A percentile compares a stretch with the other conserved stretches of the same genome.
These are phyloP conservation scores for Colletotrichum sojae DNA, from an alignment of 2,329 filamentous ascomycete species.

Conservation along the genomic window DNA sequence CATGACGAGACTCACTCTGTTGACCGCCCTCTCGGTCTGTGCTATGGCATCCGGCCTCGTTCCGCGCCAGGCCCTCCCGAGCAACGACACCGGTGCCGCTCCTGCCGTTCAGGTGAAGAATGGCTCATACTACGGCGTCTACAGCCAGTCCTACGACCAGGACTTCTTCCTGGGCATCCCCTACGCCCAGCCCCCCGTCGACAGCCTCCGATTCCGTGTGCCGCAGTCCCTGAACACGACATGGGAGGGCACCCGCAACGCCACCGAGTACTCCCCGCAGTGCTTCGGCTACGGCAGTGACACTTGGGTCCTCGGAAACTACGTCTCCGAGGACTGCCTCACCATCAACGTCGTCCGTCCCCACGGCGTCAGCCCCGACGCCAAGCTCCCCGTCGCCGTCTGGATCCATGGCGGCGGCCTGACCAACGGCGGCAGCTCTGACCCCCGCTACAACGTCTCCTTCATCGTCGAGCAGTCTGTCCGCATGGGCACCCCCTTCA, in stretches of 20 bases:
- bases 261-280: constrained; percentile 61
- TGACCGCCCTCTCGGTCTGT: constrained; percentile 30
- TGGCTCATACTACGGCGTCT: constrained; percentile 57
- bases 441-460: constrained; percentile 72
- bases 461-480: constrained; percentile 68
- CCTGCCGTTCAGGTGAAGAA: constrained; percentile 34
- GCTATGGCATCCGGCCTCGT: constrained; percentile 32
- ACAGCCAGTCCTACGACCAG: constrained; percentile 57
- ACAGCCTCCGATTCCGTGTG: constrained; percentile 65
- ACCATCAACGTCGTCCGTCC: constrained; percentile 50
- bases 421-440: constrained; percentile 47
- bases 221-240: constrained; percentile 64
- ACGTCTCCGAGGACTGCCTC: constrained; percentile 49
- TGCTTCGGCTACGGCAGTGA: constrained; percentile 66
- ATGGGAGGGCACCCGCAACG: constrained; percentile 57
- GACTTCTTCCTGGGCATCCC: constrained; percentile 70
- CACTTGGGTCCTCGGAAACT: constrained; percentile 43
- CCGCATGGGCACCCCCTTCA: constrained; percentile 62
- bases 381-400: constrained; percentile 68
- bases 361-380: constrained; percentile 46
- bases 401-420: constrained; percentile 68
- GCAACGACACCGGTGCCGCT: constrained; percentile 17
- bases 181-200: constrained; percentile 67
- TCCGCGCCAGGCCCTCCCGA: constrained; percentile 27
- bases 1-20: constrained; percentile 33